Evolutionary conservation across 306 rosid genomes (phyloP).

Genomic region (Ochetophila trinervis): DNA sequence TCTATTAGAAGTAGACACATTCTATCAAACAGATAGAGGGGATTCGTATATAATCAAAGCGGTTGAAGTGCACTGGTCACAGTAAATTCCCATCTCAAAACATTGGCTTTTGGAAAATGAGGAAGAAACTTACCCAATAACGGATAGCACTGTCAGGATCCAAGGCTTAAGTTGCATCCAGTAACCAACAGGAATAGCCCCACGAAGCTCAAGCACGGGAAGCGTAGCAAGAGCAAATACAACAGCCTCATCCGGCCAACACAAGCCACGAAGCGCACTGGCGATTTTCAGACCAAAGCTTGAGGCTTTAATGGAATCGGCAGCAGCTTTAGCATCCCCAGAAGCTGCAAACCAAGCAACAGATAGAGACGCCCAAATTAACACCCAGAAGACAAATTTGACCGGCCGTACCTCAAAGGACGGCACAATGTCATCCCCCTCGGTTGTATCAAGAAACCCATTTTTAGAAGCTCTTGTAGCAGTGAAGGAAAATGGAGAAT

Average conservation of each 20-base stretch:
- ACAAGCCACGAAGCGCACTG: slow-evolving; percentile 51
- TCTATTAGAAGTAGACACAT: not conserved
- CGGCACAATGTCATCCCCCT: slow-evolving; percentile 39
- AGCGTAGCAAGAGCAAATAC: slow-evolving; percentile 83
- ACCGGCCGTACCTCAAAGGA: slow-evolving; percentile 46
- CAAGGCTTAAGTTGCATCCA: slow-evolving; percentile 83
- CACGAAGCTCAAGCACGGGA: slow-evolving; percentile 95
- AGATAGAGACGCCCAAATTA: slow-evolving; percentile 78
- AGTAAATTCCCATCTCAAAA: slow-evolving; percentile 16
- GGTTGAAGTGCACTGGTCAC: slow-evolving; percentile 10
- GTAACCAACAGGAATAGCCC: slow-evolving; percentile 93
- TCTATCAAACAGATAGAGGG: slow-evolving; percentile 17
- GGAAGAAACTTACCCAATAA: slow-evolving; percentile 60
- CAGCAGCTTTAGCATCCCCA: slow-evolving; percentile 80
- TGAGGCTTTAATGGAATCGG: slow-evolving; percentile 79
- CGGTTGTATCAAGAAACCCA: slow-evolving; percentile 32
- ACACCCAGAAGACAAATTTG: slow-evolving; percentile 58
- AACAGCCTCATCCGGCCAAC: slow-evolving; percentile 78
- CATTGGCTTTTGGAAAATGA: not conserved
- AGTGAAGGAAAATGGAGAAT: slow-evolving; percentile 21
- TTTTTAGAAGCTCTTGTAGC: slow-evolving; percentile 37
- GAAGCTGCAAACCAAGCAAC: slow-evolving; percentile 81
- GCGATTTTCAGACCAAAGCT: slow-evolving; percentile 78
- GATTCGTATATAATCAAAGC: slow-evolving; percentile 5
- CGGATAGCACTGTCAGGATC: slow-evolving; percentile 51